These are phyloP conservation scores for Aspergillus steynii DNA, from an alignment of 495 filamentous ascomycete species.

Conservation along the genomic window DNA sequence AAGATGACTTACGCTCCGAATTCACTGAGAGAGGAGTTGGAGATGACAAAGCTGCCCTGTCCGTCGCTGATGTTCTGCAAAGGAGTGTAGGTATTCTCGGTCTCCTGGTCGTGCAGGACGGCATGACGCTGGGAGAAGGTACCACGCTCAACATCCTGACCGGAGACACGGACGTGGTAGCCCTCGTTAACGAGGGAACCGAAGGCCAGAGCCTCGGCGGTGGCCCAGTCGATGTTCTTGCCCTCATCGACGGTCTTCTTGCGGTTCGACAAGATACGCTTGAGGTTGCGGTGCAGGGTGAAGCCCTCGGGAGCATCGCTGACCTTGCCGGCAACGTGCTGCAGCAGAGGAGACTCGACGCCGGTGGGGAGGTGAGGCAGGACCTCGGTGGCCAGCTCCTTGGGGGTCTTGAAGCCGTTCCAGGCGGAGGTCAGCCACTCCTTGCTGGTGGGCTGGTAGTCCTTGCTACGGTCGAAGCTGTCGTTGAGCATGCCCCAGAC, in stretches of 20 bases:
- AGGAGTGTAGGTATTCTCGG: conserved; percentile 87
- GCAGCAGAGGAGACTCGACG: conserved; percentile 65
- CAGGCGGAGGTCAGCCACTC: conserved; percentile 98
- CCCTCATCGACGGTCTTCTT: conserved; percentile 93
- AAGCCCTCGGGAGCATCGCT: conserved; percentile 79
- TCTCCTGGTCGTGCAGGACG: conserved; percentile 96
- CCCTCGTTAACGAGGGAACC: conserved; percentile 88
- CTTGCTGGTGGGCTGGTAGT: conserved; percentile 94
- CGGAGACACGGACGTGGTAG: conserved; percentile 93
- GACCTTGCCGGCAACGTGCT: conserved; percentile 77
- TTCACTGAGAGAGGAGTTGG: conserved; percentile 95
- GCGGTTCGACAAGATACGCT: conserved; percentile 88
- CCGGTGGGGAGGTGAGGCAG: conserved; percentile 89
- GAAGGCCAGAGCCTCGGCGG: conserved; percentile 94
- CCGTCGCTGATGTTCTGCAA: conserved; percentile 83
- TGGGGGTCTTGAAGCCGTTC: conserved; percentile 99
- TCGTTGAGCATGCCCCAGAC: conserved; percentile 99
- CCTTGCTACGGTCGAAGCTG: conserved; percentile 93
- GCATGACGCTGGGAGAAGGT: conserved; percentile 98
- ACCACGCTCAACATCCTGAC: conserved; percentile 98
- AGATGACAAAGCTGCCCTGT: conserved; percentile 93
- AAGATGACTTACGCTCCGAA: conserved; percentile 68
- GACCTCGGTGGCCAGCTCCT: conserved; percentile 93
- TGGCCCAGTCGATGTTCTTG: conserved; percentile 95
- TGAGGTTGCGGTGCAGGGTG: conserved; percentile 87